A percentile compares a stretch with the other conserved stretches of the same genome.
Evolutionary conservation across 129 eudicot genomes (phyloP).

Genomic region (Daucus carota): DH1_v3.0 NC_030383.2:44955501-44956000

Average conservation of each 20-base stretch:
- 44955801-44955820: not conserved
- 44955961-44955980: not conserved
- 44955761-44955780: constrained; percentile 84
- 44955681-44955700: constrained; percentile 45
- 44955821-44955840: not conserved
- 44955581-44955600: not conserved
- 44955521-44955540: not conserved
- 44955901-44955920: not conserved
- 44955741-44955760: constrained; percentile 94
- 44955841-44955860: constrained; percentile 1
- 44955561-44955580: not conserved
- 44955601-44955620: not conserved
- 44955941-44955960: not conserved
- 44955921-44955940: not conserved
- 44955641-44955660: constrained; percentile 8
- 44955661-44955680: constrained; percentile 38
- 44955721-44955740: constrained; percentile 90
- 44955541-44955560: not conserved
- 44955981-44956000: not conserved
- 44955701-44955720: constrained; percentile 93
- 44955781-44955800: constrained; percentile 95
- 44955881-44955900: not conserved
- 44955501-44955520: not conserved
- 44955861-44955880: not conserved
- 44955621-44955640: not conserved